phyloP scores from a whole-genome alignment of 768 basidiomycete genomes.

The Cubamyces lactineus region DNA sequence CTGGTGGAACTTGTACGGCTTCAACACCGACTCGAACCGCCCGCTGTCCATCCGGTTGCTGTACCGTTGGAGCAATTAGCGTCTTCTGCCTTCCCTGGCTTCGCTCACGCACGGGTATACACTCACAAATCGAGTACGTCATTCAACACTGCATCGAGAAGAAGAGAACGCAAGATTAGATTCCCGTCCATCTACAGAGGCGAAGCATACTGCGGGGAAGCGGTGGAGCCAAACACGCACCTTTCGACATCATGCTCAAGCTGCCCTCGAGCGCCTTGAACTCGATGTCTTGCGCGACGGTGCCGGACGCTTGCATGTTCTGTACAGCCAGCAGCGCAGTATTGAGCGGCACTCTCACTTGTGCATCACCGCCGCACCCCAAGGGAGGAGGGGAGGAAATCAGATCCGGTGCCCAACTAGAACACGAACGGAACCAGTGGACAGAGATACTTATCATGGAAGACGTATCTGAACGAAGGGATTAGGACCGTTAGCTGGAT shows the following conservation, averaged over 20 bases:
- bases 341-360: constrained; percentile 82
- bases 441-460: constrained; percentile 64
- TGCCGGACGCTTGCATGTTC: constrained; percentile 84
- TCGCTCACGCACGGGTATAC: not conserved
- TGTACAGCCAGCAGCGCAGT: constrained; percentile 88
- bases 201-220: not conserved
- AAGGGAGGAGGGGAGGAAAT: not conserved
- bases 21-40: constrained; percentile 70
- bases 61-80: not conserved
- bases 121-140: constrained; percentile 81
- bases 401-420: constrained; percentile 9
- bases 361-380: constrained; percentile 36
- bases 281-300: constrained; percentile 81
- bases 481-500: constrained; percentile 27
- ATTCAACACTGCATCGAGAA: constrained; percentile 59
- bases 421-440: constrained; percentile 33
- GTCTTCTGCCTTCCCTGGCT: not conserved
- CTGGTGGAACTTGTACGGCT: constrained; percentile 79
- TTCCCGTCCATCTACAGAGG: not conserved
- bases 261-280: constrained; percentile 84
- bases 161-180: constrained; percentile 3
- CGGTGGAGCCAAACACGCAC: constrained; percentile 36
- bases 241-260: constrained; percentile 88
- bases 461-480: constrained; percentile 57
- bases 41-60: constrained; percentile 89